Conservation (phyloP, 1,139 yeast species). For the Pichia sp. region DNA sequence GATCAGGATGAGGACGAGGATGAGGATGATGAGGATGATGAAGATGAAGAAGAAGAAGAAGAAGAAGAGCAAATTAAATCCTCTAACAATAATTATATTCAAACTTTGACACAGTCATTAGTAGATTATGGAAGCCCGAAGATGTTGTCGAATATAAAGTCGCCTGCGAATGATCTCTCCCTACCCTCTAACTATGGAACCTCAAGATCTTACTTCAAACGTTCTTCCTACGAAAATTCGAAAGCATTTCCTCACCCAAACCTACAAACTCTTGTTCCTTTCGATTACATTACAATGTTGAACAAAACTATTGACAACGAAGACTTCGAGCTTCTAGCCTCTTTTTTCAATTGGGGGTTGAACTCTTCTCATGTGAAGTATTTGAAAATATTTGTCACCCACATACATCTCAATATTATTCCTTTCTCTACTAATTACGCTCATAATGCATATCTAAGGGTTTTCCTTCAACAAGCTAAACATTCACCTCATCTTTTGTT, state of each 20-base stretch:
- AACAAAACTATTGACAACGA: constrained; percentile 28
- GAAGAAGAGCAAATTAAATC: constrained; percentile 13
- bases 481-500: constrained; percentile 52
- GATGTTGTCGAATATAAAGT: background rate
- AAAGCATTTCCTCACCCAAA: constrained; percentile 17
- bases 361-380: constrained; percentile 35
- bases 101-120: constrained; percentile 23
- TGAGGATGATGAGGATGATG: constrained; percentile 1
- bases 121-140: constrained; percentile 11
- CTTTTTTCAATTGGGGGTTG: constrained; percentile 31
- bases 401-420: constrained; percentile 37
- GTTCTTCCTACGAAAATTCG: background rate
- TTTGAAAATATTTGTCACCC: constrained; percentile 37
- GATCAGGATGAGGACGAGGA: background rate
- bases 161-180: constrained; percentile 4
- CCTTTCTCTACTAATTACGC: constrained; percentile 37
- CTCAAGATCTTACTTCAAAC: background rate
- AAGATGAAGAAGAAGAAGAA: constrained; percentile 6
- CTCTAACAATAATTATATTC: constrained; percentile 25
- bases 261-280: constrained; percentile 10
- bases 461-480: constrained; percentile 48
- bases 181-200: background rate
- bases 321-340: constrained; percentile 27
- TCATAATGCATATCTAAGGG: constrained; percentile 41
- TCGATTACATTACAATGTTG: constrained; percentile 28